Conservation (phyloP, 2,329 filamentous ascomycete species). For the Colletotrichum sp. region DNA sequence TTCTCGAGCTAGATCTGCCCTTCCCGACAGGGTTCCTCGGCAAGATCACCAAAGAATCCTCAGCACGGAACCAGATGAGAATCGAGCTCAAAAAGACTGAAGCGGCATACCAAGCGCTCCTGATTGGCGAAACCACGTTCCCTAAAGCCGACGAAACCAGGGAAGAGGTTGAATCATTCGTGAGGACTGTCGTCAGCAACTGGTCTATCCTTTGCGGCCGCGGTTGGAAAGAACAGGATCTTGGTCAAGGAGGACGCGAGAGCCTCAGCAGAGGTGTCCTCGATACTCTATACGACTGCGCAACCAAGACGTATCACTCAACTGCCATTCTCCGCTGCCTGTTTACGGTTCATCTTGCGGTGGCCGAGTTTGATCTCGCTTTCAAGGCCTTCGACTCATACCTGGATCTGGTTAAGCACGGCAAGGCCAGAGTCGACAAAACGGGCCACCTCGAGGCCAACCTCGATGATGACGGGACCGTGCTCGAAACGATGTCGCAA, state of each 20-base stretch:
- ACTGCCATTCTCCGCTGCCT: conserved; percentile 85
- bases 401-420: conserved; percentile 83
- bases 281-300: conserved; percentile 87
- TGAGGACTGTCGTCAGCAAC: conserved; percentile 79
- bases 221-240: conserved; percentile 79
- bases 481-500: conserved; percentile 80
- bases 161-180: conserved; percentile 81
- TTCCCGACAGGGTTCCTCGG: conserved; percentile 58
- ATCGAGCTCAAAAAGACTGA: conserved; percentile 83
- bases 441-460: conserved; percentile 72
- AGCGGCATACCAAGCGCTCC: conserved; percentile 75
- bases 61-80: conserved; percentile 68
- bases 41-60: conserved; percentile 49
- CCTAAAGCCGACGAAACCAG: conserved; percentile 83
- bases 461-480: conserved; percentile 79
- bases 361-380: conserved; percentile 91
- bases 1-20: conserved; percentile 70
- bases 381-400: conserved; percentile 93
- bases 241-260: conserved; percentile 82
- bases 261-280: conserved; percentile 78
- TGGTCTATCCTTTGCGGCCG: conserved; percentile 84
- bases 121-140: conserved; percentile 82
- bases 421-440: conserved; percentile 84
- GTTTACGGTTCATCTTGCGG: conserved; percentile 84
- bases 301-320: conserved; percentile 94